Evolutionary conservation across 768 basidiomycete species (phyloP), one percentile per base, ranked within the genome.

Genomic region (Hydnomerulius pinastri): DNA sequence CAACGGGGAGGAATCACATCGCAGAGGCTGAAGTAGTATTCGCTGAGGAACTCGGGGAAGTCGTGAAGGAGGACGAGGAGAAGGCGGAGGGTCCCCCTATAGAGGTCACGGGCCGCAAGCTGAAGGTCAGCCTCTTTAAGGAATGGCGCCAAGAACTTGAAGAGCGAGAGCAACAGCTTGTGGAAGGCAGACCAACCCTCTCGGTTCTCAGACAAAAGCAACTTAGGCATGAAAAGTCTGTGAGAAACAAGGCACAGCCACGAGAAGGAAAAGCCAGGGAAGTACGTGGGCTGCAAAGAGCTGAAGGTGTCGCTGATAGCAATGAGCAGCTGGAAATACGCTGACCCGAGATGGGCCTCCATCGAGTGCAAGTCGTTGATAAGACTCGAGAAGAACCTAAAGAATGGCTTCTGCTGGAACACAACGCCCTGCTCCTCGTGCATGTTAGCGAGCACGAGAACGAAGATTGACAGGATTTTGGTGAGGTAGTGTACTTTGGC

Each of bases 121-220:
- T 88, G 83, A 36, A 98, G 78, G 57, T 90, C 85, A 11, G 86
- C 83, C 27, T 87, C 81, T 62, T 85, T 88, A 60, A 99, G 77
- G 79, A 98, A 96, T 2, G 94, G 93, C 2, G 85, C 78, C 40
- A 98, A 74, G 74, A 99, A 99, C 64, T 93, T 92, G 78, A 99
- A 91, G 39, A 99, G 81, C 28, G 94, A 94, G 54, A 97, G 73
- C 42, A 99, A 73, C 30, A 96, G 78, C 66, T 94, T 92, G 76
- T 98, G 93, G 81, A 96, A 98, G 28, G 95, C 88, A 32, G 91
- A 79, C 94, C 95, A 98, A 41, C 93, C 95, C 84, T 96, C 95
- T 43, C 93, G 84, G 65, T 93, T 91, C 65, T 92, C 86, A 18
- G 90, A 85, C 32, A 88, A 71, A 30, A 98, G 76, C 39, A 99